Conservation (phyloP, 2,329 filamentous ascomycete genomes). For the Chrysosporium queenslandicum region DNA sequence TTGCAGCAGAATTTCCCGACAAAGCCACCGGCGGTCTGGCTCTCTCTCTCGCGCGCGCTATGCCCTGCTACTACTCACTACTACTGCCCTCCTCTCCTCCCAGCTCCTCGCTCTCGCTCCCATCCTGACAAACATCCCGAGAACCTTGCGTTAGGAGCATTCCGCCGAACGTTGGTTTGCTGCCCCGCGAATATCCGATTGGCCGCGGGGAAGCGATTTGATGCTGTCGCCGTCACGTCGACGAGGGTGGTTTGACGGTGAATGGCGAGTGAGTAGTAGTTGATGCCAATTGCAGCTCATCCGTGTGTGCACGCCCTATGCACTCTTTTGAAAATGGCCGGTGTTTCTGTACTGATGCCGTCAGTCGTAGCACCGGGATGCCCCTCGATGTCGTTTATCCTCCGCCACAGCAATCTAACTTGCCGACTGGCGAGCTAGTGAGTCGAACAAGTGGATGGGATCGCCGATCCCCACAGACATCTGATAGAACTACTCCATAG, state of each 20-base stretch:
- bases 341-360: too few species aligned
- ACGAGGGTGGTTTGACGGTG: background rate
- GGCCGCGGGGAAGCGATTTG: slow-evolving; percentile 9
- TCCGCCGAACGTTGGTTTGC: background rate
- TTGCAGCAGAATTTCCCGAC: slow-evolving; percentile 7
- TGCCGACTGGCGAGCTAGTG: too few species aligned
- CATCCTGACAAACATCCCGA: background rate
- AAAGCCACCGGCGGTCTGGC: background rate
- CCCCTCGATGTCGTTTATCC: too few species aligned
- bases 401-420: too few species aligned
- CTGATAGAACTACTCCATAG: too few species aligned
- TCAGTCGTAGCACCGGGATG: too few species aligned
- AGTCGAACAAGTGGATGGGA: too few species aligned
- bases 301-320: too few species aligned
- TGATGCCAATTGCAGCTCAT: too few species aligned
- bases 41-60: background rate
- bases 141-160: background rate
- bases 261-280: too few species aligned
- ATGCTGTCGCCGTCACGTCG: background rate
- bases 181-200: slow-evolving; percentile 8
- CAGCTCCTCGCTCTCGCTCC: background rate
- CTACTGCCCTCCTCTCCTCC: background rate
- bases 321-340: too few species aligned
- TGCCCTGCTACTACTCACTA: background rate
- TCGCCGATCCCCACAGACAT: too few species aligned